These are phyloP conservation scores for Angomonas deanei DNA, from an alignment of 208 protist species.

Conservation along the genomic window DNA sequence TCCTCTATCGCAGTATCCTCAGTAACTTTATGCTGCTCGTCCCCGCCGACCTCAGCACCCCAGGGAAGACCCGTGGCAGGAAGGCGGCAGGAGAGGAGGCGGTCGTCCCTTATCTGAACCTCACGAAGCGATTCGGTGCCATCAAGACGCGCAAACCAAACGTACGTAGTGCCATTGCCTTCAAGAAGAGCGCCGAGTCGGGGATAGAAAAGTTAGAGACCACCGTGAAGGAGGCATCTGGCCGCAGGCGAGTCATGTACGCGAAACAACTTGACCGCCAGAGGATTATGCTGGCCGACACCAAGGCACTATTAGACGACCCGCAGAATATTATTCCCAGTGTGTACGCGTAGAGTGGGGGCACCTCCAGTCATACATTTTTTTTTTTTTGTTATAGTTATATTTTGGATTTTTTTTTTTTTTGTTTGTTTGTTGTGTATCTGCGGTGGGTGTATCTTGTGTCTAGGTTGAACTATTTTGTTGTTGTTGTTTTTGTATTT, in stretches of 20 bases:
- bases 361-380: not conserved
- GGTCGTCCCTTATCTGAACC: constrained; percentile 29
- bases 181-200: constrained; percentile 38
- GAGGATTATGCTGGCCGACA: constrained; percentile 54
- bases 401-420: constrained; percentile 12
- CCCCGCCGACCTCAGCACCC: too few species aligned
- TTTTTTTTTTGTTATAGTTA: not conserved
- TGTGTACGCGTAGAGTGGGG: constrained; percentile 37
- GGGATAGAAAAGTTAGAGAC: constrained; percentile 44
- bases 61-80: too few species aligned
- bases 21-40: constrained; percentile 42
- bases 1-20: constrained; percentile 53
- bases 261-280: constrained; percentile 38
- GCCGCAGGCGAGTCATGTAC: constrained; percentile 29
- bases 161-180: constrained; percentile 42
- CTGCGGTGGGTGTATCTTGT: not conserved
- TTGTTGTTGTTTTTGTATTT: too few species aligned
- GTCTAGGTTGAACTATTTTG: not conserved
- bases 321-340: constrained; percentile 45
- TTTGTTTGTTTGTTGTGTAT: constrained; percentile 9
- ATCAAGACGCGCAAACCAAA: constrained; percentile 53
- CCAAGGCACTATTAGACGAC: constrained; percentile 46
- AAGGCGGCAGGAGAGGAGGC: too few species aligned
- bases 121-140: constrained; percentile 46
- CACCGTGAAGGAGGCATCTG: constrained; percentile 27